A percentile compares a stretch with the other conserved stretches of the same genome.
Evolutionary conservation across 2,329 filamentous ascomycete species (phyloP).

Genomic region (Trichoderma cornu-damae): DNA sequence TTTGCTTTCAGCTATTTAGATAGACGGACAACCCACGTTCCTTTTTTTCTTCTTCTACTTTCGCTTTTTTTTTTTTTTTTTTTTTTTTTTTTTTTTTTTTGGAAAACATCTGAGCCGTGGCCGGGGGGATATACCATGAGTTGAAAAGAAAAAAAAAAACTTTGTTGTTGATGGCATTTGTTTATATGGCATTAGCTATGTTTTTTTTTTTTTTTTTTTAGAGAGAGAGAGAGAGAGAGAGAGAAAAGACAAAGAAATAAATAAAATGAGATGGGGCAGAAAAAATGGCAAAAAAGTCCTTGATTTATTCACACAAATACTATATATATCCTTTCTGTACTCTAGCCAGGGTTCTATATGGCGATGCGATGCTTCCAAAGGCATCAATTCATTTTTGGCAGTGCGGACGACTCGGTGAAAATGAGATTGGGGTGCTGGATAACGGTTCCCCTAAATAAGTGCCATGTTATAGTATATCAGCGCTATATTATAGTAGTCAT

Average conservation of each 20-base stretch:
- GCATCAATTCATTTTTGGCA: too few species aligned
- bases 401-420: too few species aligned
- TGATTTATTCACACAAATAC: too few species aligned
- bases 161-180: constrained; percentile 6
- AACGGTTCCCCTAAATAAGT: too few species aligned
- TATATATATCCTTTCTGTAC: too few species aligned
- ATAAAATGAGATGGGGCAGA: neutral
- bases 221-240: neutral
- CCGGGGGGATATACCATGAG: constrained; percentile 20
- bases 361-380: too few species aligned
- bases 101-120: neutral
- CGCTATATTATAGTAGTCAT: too few species aligned
- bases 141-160: constrained; percentile 6
- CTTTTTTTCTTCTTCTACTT: neutral
- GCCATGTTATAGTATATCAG: too few species aligned
- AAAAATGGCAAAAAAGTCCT: neutral
- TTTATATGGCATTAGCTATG: neutral
- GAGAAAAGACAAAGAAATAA: neutral
- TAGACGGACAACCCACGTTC: constrained; percentile 18
- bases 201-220: neutral
- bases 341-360: too few species aligned
- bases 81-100: neutral
- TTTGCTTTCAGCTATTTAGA: constrained; percentile 1
- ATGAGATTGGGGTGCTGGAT: too few species aligned
- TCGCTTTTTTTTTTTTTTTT: neutral